phyloP scores from a whole-genome alignment of 306 rosid genomes.

The Canavalia gladiata region DNA sequence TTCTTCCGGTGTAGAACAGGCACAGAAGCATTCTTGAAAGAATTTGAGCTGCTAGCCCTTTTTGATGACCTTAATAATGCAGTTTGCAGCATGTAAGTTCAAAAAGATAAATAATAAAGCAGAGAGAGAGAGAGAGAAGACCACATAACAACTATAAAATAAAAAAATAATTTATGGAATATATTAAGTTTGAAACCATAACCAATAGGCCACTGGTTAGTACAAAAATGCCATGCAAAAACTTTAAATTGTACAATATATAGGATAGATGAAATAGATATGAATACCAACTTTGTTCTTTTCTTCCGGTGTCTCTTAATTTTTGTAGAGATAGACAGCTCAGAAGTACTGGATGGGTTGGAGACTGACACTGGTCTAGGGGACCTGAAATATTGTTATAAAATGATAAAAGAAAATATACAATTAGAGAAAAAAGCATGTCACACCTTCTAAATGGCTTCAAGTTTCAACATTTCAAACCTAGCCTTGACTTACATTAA shows the following conservation, averaged over 20 bases:
- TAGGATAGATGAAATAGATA: conserved; percentile 41
- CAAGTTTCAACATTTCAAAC: conserved; percentile 41
- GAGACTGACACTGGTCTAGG: conserved; percentile 53
- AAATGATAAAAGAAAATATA: conserved; percentile 34
- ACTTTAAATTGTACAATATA: neutral
- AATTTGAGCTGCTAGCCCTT: conserved; percentile 57
- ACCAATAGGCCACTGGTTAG: conserved; percentile 33
- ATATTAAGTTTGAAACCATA: conserved; percentile 24
- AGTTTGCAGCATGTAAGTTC: conserved; percentile 49
- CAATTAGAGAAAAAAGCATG: conserved; percentile 36
- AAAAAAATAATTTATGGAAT: conserved; percentile 26
- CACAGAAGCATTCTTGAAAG: conserved; percentile 64
- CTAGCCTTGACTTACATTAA: conserved; percentile 26
- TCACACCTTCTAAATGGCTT: conserved; percentile 33
- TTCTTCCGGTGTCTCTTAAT: conserved; percentile 62
- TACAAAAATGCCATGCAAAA: conserved; percentile 24
- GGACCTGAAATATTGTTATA: conserved; percentile 59
- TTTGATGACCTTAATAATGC: conserved; percentile 62
- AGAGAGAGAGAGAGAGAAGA: conserved; percentile 20
- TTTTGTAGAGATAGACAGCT: conserved; percentile 55
- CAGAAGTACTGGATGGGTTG: conserved; percentile 56
- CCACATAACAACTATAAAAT: neutral
- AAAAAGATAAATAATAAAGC: conserved; percentile 6
- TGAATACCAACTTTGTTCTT: conserved; percentile 72
- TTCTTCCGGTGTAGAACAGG: conserved; percentile 52